Conservation (phyloP, 805 yeast species). For the Starmera dryadoides region DNA sequence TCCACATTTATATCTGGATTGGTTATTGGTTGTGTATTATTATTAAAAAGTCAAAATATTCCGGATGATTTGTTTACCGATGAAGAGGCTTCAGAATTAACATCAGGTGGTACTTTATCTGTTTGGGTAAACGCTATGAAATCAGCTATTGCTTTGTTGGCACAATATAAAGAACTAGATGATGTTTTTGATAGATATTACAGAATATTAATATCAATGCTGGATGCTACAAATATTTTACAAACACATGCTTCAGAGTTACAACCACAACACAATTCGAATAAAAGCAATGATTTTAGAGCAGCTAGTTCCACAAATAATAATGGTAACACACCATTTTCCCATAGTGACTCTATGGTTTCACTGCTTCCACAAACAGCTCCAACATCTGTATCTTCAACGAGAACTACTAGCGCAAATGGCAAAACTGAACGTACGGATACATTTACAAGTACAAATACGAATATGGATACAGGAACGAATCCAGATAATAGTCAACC, state of each 20-base stretch:
- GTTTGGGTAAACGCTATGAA: conserved; percentile 15
- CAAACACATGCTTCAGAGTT: too few species aligned
- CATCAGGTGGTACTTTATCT: conserved; percentile 3
- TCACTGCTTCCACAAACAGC: background rate
- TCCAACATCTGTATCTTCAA: background rate
- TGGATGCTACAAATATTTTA: conserved; percentile 9
- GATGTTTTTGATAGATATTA: conserved; percentile 11
- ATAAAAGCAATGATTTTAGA: background rate
- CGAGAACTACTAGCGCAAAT: background rate
- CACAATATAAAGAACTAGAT: conserved; percentile 14
- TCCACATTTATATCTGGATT: conserved; percentile 30
- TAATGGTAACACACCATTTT: too few species aligned
- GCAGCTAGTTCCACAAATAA: background rate
- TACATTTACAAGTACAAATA: background rate
- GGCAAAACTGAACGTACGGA: background rate
- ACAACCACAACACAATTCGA: too few species aligned
- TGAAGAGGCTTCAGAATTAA: conserved; percentile 5
- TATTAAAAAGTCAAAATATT: conserved; percentile 13
- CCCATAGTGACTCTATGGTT: too few species aligned
- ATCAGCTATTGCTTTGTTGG: conserved; percentile 13
- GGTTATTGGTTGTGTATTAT: conserved; percentile 25
- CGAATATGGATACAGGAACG: background rate
- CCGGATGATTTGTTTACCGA: conserved; percentile 12
- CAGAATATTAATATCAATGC: conserved; percentile 9
- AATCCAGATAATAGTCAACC: background rate